These are phyloP conservation scores for Hypoxylon sp. DNA, from an alignment of 2,329 filamentous ascomycete genomes.

Conservation along the genomic window DNA sequence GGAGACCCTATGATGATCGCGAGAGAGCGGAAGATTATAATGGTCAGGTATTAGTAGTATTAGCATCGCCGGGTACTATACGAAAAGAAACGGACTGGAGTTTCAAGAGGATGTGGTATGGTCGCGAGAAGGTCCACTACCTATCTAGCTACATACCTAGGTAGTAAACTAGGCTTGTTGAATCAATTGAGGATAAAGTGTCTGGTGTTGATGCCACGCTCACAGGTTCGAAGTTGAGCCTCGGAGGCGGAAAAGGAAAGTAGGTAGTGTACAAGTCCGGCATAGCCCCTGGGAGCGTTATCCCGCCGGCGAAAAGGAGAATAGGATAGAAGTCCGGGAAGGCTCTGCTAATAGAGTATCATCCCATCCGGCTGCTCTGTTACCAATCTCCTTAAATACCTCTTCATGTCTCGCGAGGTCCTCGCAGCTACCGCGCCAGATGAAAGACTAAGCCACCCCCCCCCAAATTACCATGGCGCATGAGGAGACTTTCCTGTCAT, in stretches of 20 bases:
- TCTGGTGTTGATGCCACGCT: neutral
- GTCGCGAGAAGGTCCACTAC: neutral
- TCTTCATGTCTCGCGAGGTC: neutral
- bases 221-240: neutral
- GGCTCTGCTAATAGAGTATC: neutral
- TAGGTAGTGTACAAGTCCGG: neutral
- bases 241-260: neutral
- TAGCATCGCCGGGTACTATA: slow-evolving; percentile 9
- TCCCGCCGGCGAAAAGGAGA: neutral
- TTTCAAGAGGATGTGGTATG: neutral
- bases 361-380: neutral
- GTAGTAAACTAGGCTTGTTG: neutral
- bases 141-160: neutral
- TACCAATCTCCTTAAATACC: neutral
- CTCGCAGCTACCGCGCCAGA: neutral
- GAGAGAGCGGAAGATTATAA: slow-evolving; percentile 30
- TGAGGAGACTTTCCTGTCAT: slow-evolving; percentile 1
- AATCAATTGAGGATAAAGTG: neutral
- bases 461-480: neutral
- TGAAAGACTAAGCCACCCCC: neutral
- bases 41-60: slow-evolving; percentile 18
- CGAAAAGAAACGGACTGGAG: neutral
- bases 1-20: slow-evolving; percentile 8
- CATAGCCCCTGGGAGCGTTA: neutral
- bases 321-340: neutral